phyloP scores from a whole-genome alignment of 2,329 filamentous ascomycete genomes.

The Diaporthe vaccinii region DNA sequence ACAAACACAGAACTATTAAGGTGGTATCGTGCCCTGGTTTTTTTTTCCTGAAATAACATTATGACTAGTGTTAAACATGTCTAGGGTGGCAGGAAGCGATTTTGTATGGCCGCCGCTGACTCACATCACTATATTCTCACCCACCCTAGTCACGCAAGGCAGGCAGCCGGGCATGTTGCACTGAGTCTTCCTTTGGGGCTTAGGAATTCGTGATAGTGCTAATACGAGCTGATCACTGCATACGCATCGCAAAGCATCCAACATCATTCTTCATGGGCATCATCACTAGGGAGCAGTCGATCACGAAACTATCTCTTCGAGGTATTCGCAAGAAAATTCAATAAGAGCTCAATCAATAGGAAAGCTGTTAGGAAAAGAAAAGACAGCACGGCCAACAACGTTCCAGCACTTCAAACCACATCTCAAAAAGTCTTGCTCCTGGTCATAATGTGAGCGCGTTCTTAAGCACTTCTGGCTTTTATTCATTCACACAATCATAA shows the following conservation, averaged over 20 bases:
- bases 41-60: not conserved
- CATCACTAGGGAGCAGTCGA: not conserved
- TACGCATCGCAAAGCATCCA: not conserved
- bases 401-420: too few species aligned
- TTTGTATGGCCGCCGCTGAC: not conserved
- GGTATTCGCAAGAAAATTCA: not conserved
- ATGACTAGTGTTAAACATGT: not conserved
- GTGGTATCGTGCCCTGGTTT: not conserved
- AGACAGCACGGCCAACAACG: too few species aligned
- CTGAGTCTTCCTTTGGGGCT: slow-evolving; percentile 7
- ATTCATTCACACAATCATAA: too few species aligned
- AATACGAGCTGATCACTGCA: not conserved
- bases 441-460: too few species aligned
- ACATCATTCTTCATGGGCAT: not conserved
- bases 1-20: not conserved
- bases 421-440: too few species aligned
- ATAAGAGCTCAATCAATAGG: not conserved
- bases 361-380: too few species aligned
- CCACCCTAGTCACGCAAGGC: not conserved
- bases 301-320: not conserved
- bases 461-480: too few species aligned
- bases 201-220: not conserved
- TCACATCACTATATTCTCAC: not conserved
- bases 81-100: not conserved
- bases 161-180: not conserved